Base-by-base conservation (phyloP, 768 basidiomycete species). In the Leucosporidium scottii region DNA sequence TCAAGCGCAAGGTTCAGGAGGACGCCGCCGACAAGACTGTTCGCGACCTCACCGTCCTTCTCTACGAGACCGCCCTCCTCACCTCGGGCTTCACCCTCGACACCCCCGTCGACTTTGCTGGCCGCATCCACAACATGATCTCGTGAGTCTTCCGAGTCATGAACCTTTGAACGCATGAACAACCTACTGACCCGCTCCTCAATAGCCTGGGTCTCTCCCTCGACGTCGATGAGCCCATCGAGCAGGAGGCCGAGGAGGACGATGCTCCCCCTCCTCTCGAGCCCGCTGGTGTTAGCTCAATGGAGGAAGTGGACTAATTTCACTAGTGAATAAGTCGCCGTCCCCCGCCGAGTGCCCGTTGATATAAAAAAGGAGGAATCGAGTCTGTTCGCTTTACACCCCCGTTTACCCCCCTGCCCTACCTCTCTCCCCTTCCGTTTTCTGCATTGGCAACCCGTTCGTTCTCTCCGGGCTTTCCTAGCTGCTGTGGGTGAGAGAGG, bases 111-210 rank as follows among this genome's bases (percentile, higher is more conserved):
- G 90, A 89, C 65, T 98, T 96, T 79, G 90, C 93, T 69, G 88
- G 89, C 83, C 90, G 94, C 73, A 97, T 98, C 79, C 85, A 94
- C 84, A 87, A 92, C 70, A 97, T 97, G 94, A 93, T 99, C 79
- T 84, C 76, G 83, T 82, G 75, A 85, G 78, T 75, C 76, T 79
- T 39, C 74, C 73, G 61, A 10, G 9, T 10, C 20, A 3, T 21
- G 4, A 3, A 21, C 12, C 23, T 25, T 78, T 79, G n/a, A n/a
- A n/a, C n/a, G n/a, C n/a, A n/a, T n/a, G n/a, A n/a, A n/a, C n/a
- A n/a, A n/a, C n/a, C n/a, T n/a, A n/a, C n/a, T n/a, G n/a, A n/a
- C n/a, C n/a, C n/a, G n/a, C n/a, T n/a, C n/a, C 10, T 28, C 13
- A n/a, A 15, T 84, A 89, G 76, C 71, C n/a, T 51, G 71, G 84